Evolutionary conservation across 2,329 filamentous ascomycete genomes (phyloP).

Genomic region (Graphium sp.): DNA sequence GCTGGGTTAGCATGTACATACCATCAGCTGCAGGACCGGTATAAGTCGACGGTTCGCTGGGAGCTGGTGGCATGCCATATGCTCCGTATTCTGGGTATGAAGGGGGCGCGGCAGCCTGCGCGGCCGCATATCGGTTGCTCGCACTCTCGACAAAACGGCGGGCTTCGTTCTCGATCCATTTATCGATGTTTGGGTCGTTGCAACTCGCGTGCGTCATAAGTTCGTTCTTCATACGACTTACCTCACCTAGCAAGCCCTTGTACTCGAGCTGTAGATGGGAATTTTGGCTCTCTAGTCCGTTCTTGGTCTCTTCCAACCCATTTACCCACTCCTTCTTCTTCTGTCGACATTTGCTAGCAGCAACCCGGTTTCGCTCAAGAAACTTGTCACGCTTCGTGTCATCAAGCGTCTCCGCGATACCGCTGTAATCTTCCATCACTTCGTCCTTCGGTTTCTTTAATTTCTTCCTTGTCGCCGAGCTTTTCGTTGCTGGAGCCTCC

Average conservation of each 20-base stretch:
- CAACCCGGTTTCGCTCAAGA: slow-evolving; percentile 54
- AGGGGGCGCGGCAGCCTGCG: too few species aligned
- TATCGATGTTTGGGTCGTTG: slow-evolving; percentile 32
- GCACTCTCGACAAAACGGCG: slow-evolving; percentile 24
- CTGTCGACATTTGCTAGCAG: slow-evolving; percentile 57
- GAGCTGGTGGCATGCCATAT: slow-evolving; percentile 2
- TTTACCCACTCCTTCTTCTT: slow-evolving; percentile 42
- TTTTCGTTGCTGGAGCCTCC: too few species aligned
- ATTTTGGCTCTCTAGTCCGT: slow-evolving; percentile 25
- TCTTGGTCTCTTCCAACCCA: slow-evolving; percentile 28
- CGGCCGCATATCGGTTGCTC: slow-evolving; percentile 5
- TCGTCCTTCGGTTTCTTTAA: too few species aligned
- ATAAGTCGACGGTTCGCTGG: too few species aligned
- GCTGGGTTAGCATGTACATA: too few species aligned
- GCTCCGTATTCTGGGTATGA: slow-evolving; percentile 2
- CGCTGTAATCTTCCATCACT: too few species aligned
- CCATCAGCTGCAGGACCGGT: slow-evolving; percentile 6
- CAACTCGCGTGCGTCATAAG: slow-evolving; percentile 35
- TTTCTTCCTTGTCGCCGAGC: too few species aligned
- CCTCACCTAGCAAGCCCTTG: slow-evolving; percentile 22
- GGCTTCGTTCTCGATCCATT: slow-evolving; percentile 35
- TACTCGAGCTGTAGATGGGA: slow-evolving; percentile 23
- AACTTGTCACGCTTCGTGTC: slow-evolving; percentile 33
- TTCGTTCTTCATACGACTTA: slow-evolving; percentile 27
- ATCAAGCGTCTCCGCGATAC: too few species aligned